Percentiles rank a stretch among this genome's conserved stretches.
Conservation (phyloP, 2,329 filamentous ascomycete species). For the Sporothrix globosa region DNA sequence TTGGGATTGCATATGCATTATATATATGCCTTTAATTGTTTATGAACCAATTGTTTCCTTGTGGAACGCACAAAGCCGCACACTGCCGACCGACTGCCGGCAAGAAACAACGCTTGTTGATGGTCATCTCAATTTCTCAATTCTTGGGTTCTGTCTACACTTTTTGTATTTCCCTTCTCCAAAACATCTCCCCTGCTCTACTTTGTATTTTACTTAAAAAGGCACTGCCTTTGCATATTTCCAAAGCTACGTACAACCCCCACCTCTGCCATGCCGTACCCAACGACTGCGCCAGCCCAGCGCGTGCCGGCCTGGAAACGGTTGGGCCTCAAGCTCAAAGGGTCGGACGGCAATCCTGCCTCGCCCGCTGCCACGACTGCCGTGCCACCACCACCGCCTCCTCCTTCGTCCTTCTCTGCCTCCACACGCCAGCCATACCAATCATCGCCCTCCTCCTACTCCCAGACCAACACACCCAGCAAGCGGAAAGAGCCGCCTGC, state of each 20-base stretch:
- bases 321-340: constrained; percentile 66
- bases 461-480: constrained; percentile 26
- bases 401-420: constrained; percentile 11
- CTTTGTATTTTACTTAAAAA: neutral
- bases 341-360: constrained; percentile 43
- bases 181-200: neutral
- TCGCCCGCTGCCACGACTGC: constrained; percentile 38
- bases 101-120: neutral
- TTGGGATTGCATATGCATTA: neutral
- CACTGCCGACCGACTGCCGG: too few species aligned
- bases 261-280: constrained; percentile 46
- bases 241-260: neutral
- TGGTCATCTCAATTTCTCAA: neutral
- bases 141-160: neutral
- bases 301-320: constrained; percentile 63
- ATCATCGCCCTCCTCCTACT: constrained; percentile 53
- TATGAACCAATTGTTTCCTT: neutral
- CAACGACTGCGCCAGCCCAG: constrained; percentile 50
- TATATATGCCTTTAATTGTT: neutral
- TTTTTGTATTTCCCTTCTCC: neutral
- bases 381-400: neutral
- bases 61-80: neutral
- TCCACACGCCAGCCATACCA: constrained; percentile 40
- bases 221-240: neutral
- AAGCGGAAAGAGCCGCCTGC: constrained; percentile 36